These are phyloP conservation scores for Vaccinium darrowii DNA, from an alignment of 148 eudicot species.

Conservation along the genomic window DNA sequence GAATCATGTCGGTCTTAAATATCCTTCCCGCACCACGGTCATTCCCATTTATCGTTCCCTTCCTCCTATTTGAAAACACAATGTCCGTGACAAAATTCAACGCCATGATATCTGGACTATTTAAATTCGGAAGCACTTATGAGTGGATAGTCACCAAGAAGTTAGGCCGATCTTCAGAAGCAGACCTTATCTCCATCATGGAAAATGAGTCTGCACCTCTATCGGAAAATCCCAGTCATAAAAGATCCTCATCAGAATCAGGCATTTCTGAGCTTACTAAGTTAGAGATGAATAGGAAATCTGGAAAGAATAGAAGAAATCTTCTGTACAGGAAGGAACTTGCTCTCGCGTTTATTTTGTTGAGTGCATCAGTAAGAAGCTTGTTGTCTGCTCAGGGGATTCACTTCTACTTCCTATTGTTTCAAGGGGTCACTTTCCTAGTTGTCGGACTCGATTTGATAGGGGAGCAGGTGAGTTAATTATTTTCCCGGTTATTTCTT, in stretches of 20 bases:
- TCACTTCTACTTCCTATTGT: constrained; percentile 91
- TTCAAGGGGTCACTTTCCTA: constrained; percentile 87
- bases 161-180: constrained; percentile 85
- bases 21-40: constrained; percentile 87
- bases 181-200: constrained; percentile 60
- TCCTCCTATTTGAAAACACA: constrained; percentile 80
- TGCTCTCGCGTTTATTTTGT: constrained; percentile 73
- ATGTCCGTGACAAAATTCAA: constrained; percentile 94
- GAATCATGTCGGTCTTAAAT: constrained; percentile 73
- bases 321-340: constrained; percentile 87
- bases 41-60: constrained; percentile 88
- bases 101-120: constrained; percentile 92
- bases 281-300: constrained; percentile 47
- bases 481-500: neutral
- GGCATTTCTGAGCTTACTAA: constrained; percentile 69
- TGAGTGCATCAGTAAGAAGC: constrained; percentile 88
- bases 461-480: constrained; percentile 87
- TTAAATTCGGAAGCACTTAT: constrained; percentile 69
- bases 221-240: constrained; percentile 27
- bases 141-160: constrained; percentile 96
- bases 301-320: constrained; percentile 50
- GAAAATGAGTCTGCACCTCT: constrained; percentile 53
- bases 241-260: constrained; percentile 66
- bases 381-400: constrained; percentile 91
- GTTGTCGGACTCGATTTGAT: constrained; percentile 92